These are phyloP conservation scores for Blastomyces silverae DNA, from an alignment of 2,329 filamentous ascomycete genomes.

Conservation along the genomic window DNA sequence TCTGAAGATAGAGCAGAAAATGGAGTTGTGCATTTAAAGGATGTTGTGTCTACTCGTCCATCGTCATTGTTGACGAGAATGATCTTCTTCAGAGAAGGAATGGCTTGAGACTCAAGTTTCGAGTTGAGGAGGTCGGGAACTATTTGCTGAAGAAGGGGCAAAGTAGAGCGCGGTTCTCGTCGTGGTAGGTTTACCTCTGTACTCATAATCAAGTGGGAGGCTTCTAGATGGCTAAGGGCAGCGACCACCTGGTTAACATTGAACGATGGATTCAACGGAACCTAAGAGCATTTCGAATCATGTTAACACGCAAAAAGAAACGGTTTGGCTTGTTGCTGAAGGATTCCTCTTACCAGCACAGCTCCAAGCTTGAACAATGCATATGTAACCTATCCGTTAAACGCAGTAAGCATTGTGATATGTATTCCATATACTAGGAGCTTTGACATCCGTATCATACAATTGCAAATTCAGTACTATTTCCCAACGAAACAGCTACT, in stretches of 20 bases:
- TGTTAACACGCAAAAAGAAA: background rate
- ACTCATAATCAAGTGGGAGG: constrained; percentile 71
- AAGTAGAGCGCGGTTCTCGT: constrained; percentile 55
- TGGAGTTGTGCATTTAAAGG: constrained; percentile 40
- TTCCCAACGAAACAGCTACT: constrained; percentile 80
- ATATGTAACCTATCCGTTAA: constrained; percentile 54
- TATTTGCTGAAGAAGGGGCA: constrained; percentile 51
- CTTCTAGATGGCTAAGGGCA: constrained; percentile 68
- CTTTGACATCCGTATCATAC: constrained; percentile 41
- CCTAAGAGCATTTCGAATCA: constrained; percentile 35
- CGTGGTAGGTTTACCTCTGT: constrained; percentile 75
- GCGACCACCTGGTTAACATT: constrained; percentile 69
- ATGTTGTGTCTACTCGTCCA: constrained; percentile 45
- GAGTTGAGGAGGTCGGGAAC: constrained; percentile 43
- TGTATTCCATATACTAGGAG: background rate
- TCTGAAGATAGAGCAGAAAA: constrained; percentile 44
- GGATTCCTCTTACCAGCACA: constrained; percentile 54
- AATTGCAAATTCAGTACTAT: constrained; percentile 73
- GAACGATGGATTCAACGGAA: constrained; percentile 90
- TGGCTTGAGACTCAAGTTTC: constrained; percentile 48
- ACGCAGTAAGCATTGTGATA: constrained; percentile 6
- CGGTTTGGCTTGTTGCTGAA: too few relatives aligned
- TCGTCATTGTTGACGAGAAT: constrained; percentile 72
- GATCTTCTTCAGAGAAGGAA: constrained; percentile 64
- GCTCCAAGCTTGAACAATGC: constrained; percentile 92